Percentiles rank a stretch among this genome's conserved stretches.
These are phyloP conservation scores for Alloascoidea africana DNA, from an alignment of 805 yeast genomes.

Conservation along the genomic window DNA sequence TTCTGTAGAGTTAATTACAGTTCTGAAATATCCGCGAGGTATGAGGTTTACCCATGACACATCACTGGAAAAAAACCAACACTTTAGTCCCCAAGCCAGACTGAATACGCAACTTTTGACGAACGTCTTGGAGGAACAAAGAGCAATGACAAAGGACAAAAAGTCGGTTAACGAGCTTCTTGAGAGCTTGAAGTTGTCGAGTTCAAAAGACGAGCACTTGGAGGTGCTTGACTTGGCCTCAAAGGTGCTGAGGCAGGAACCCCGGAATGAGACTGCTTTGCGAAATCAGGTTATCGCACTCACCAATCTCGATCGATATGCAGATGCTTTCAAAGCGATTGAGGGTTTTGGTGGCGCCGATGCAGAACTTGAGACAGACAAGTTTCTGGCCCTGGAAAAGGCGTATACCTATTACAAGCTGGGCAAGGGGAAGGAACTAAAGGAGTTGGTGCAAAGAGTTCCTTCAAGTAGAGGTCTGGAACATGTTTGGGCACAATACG, in stretches of 20 bases:
- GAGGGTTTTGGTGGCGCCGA: no score
- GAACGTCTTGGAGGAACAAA: neutral
- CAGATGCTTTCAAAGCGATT: neutral
- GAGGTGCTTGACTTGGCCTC: neutral
- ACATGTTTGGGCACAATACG: conserved; percentile 38
- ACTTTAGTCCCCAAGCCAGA: no score
- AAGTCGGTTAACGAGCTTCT: neutral
- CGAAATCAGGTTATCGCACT: neutral
- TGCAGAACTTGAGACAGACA: neutral
- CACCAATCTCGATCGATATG: neutral
- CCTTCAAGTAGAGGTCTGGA: conserved; percentile 19
- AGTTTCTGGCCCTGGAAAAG: conserved; percentile 24
- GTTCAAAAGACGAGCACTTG: neutral
- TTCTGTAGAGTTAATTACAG: no score
- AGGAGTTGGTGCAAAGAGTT: conserved; percentile 10
- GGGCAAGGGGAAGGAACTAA: conserved; percentile 24
- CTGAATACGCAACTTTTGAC: no score
- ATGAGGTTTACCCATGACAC: no score
- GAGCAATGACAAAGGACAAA: neutral
- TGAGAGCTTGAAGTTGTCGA: neutral
- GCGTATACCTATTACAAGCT: conserved; percentile 47
- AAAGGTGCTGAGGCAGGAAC: neutral
- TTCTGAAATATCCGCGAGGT: no score
- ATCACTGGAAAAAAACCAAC: no score
- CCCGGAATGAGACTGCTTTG: neutral